Evolutionary conservation across 805 yeast species (phyloP), one percentile per base, ranked within the genome.

Genomic region (Barnettozyma wickerhamii): DNA sequence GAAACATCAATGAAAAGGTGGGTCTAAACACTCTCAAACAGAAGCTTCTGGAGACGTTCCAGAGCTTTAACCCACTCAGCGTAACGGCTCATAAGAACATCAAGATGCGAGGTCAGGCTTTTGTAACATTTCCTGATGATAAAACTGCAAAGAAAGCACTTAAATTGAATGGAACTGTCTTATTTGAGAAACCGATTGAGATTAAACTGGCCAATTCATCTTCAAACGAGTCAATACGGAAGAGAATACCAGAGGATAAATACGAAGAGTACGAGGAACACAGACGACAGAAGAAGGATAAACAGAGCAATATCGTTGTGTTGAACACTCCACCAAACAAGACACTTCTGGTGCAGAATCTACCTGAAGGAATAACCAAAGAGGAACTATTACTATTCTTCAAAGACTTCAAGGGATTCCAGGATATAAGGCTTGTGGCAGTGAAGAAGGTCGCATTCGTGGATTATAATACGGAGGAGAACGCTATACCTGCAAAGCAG

Each of bases 41-140:
- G 2, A 65, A 65, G 6, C 65, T 87, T 3, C 42, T 42, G 3
- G 55, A 59, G 7, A 45, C 70, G 1, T 81, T 81, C 42, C 51
- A 52, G 4, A 55, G 65, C 14, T 73, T 64, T 52, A 81, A 82
- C 0, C 65, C 65, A 2, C 62, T 82, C 1, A 73, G 71, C 23
- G 61, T 86, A 10, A 65, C 74, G 2, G 77, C 86, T 1, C 79
- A 77, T 42, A 73, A 72, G 44, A 81, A 77, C 49, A 52, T 85
- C n/a, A 72, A 68, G 46, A 69, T 82, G 73, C 72, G 81, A 42
- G 96, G 96, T 3, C 95, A 87, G 59, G 95, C 95, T 1, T 87
- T 85, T 58, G 69, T 87, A 6, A 75, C 85, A 0, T 76, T 79
- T 38, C 68, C 63, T 4, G 53, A 58, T 15, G 51, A 52, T 1